These are phyloP conservation scores for Sistotremastrum suecicum DNA, from an alignment of 768 basidiomycete genomes.

Conservation along the genomic window DNA sequence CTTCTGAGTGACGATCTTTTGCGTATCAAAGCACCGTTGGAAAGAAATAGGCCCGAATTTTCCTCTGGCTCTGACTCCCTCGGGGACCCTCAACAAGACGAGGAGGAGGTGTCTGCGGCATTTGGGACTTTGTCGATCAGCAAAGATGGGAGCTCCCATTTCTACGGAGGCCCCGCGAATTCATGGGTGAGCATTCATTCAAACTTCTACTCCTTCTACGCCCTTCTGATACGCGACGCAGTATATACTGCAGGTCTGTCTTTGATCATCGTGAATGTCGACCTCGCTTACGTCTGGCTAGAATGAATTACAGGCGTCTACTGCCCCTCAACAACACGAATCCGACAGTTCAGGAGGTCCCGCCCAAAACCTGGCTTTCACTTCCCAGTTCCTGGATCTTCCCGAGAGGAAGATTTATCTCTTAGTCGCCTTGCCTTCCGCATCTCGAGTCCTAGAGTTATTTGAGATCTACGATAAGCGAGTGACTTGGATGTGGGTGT, in stretches of 20 bases:
- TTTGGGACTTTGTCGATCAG: conserved; percentile 54
- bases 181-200: conserved; percentile 39
- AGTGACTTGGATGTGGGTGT: too few relatives aligned
- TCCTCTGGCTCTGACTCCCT: conserved; percentile 19
- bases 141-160: conserved; percentile 45
- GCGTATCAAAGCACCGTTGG: conserved; percentile 52
- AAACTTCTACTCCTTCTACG: not conserved
- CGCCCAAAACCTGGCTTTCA: too few relatives aligned
- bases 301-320: too few relatives aligned
- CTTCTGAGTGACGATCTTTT: conserved; percentile 47
- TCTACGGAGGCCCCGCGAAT: conserved; percentile 53
- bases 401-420: too few relatives aligned
- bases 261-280: too few relatives aligned
- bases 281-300: too few relatives aligned
- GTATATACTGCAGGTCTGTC: conserved; percentile 52
- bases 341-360: too few relatives aligned
- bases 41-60: conserved; percentile 36
- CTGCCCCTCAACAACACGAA: too few relatives aligned
- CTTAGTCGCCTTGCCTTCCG: too few relatives aligned
- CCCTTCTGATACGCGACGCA: conserved; percentile 12
- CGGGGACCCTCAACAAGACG: conserved; percentile 14
- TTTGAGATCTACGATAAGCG: too few relatives aligned
- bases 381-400: too few relatives aligned
- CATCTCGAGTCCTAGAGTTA: too few relatives aligned
- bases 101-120: conserved; percentile 35